Evolutionary conservation across 768 basidiomycete genomes (phyloP), one percentile per base, ranked within the genome.

Genomic region (Chalciporus piperatus): DNA sequence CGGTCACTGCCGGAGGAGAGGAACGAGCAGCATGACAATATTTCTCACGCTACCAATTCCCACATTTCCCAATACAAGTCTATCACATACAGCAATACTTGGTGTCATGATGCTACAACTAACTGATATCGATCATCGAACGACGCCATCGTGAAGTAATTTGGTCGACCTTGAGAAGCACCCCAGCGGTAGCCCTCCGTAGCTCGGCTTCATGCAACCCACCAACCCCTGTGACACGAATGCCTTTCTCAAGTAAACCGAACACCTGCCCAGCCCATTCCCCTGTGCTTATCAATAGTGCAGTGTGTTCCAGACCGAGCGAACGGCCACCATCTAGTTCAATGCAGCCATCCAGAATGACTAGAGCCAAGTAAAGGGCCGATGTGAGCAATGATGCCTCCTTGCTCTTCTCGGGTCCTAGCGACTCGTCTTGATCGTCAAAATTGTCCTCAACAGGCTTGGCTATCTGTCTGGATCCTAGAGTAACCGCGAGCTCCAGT

Each of bases 181-280:
- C 86, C 0, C 90, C 91, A 1, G 91, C 92, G 2, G 86, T 83
- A 1, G 83, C 84, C 48, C 84, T 80, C 48, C 77, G 79, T 30
- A 92, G 63, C 56, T 80, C 80, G 2, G 77, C 65, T 62, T 85
- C 83, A 55, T 84, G 75, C 44, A 76, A 60, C 17, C 92, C 88
- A 41, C 90, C 87, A 4, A 81, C 79, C 2, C 86, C 83, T 54
- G 77, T 70, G 22, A 85, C 70, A 45, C 70, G 79, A 37, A 79
- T 62, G 1, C 93, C 89, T 57, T 77, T 77, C 50, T 91, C 87
- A 49, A 94, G 65, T 47, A 62, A 68, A 10, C 73, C 66, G 62
- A 95, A 87, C 3, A 94, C 73, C 42, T 74, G 75, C 10, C 75
- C 73, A 2, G 87, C 89, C 95, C 94, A 97, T 65, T 95, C 92